These are phyloP conservation scores for Dendryphion nanum DNA, from an alignment of 2,329 filamentous ascomycete genomes.

Conservation along the genomic window DNA sequence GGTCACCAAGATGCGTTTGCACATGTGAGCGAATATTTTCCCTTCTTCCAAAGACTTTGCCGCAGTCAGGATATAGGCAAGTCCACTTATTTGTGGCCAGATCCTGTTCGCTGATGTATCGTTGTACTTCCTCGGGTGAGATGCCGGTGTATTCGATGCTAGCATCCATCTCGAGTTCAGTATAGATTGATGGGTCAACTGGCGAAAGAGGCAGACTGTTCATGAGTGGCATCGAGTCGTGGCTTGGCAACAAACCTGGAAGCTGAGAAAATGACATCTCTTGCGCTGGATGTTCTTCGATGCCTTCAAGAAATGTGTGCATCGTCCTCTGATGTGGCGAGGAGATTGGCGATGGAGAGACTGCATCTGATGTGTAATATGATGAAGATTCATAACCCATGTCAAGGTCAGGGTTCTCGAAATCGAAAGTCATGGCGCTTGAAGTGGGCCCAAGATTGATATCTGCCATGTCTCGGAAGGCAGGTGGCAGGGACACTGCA, in stretches of 20 bases:
- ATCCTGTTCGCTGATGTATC: constrained; percentile 49
- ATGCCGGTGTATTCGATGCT: constrained; percentile 77
- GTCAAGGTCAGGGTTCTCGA: constrained; percentile 41
- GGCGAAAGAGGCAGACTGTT: constrained; percentile 13
- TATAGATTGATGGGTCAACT: constrained; percentile 7
- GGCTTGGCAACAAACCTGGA: constrained; percentile 24
- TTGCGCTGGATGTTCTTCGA: constrained; percentile 29
- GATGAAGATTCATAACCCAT: constrained; percentile 50
- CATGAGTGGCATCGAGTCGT: constrained; percentile 3
- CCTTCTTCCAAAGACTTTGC: constrained; percentile 90
- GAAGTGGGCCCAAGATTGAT: constrained; percentile 45
- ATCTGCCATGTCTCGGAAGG: constrained; percentile 55
- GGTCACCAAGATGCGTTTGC: constrained; percentile 94
- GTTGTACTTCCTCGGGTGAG: constrained; percentile 69
- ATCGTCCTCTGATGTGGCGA: constrained; percentile 36
- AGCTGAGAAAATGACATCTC: constrained; percentile 32
- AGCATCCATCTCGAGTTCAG: constrained; percentile 57
- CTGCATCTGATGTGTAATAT: constrained; percentile 51
- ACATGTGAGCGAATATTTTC: constrained; percentile 99
- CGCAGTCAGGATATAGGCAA: constrained; percentile 65
- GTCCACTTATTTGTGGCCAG: constrained; percentile 45
- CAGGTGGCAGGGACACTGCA: constrained; percentile 56
- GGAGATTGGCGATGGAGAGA: constrained; percentile 44
- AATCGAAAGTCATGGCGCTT: constrained; percentile 39
- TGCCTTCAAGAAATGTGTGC: constrained; percentile 35